These are phyloP conservation scores for Phytophthora syringae DNA, from an alignment of 352 stramenopile species.

Conservation along the genomic window DNA sequence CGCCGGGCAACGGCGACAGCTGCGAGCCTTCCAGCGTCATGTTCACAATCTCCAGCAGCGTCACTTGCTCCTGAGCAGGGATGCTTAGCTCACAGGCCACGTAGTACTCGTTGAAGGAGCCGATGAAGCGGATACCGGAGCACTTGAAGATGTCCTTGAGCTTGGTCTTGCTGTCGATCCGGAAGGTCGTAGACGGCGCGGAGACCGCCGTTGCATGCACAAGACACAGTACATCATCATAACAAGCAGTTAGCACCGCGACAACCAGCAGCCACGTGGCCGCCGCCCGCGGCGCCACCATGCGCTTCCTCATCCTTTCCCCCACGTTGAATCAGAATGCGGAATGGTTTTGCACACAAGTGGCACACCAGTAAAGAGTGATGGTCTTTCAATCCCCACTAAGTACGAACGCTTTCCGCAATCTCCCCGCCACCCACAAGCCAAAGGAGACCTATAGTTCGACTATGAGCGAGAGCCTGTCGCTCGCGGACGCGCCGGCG, in stretches of 20 bases:
- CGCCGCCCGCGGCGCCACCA: not conserved
- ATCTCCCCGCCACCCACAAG: conserved; percentile 32
- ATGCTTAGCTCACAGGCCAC: conserved; percentile 63
- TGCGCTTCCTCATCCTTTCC: conserved; percentile 25
- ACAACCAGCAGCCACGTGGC: conserved; percentile 10
- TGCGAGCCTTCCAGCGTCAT: conserved; percentile 48
- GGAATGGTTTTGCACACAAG: conserved; percentile 1
- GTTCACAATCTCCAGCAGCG: conserved; percentile 51
- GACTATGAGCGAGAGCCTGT: conserved; percentile 44
- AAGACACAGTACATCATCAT: not conserved
- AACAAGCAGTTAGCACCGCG: not conserved
- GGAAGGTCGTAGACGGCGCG: conserved; percentile 34
- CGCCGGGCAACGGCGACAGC: conserved; percentile 39
- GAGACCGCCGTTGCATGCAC: not conserved
- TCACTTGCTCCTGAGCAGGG: conserved; percentile 36
- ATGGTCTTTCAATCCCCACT: conserved; percentile 18
- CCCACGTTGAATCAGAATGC: conserved; percentile 5
- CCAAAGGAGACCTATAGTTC: conserved; percentile 19
- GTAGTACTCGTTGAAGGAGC: conserved; percentile 87
- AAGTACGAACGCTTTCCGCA: conserved; percentile 37
- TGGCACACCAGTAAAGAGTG: conserved; percentile 24
- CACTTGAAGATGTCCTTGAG: conserved; percentile 75
- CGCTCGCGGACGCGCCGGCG: conserved; percentile 61
- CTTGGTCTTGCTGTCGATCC: conserved; percentile 61
- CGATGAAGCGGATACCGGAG: conserved; percentile 65